phyloP scores from a whole-genome alignment of 305 asterid species.

The Coffea humblotiana region DNA sequence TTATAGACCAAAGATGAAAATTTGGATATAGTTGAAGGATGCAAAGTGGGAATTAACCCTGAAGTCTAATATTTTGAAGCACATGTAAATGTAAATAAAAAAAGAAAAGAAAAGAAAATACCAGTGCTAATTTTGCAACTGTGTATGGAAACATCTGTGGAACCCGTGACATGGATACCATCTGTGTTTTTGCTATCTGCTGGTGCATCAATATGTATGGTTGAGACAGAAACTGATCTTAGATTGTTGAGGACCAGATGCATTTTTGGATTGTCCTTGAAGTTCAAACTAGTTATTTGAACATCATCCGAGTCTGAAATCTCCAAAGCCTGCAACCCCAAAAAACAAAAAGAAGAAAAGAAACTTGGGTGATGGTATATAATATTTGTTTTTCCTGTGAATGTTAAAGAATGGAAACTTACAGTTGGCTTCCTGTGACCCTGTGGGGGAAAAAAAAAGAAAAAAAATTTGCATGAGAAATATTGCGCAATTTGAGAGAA shows the following conservation, averaged over 20 bases:
- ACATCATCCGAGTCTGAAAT: constrained; percentile 31
- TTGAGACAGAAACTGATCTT: constrained; percentile 22
- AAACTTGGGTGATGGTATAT: too few species aligned
- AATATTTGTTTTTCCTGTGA: too few species aligned
- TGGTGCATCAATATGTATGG: constrained; percentile 32
- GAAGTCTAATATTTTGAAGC: too few species aligned
- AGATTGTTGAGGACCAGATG: constrained; percentile 27
- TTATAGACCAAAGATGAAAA: too few species aligned
- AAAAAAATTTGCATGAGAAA: neutral
- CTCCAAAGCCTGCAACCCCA: constrained; percentile 19
- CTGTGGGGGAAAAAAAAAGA: neutral
- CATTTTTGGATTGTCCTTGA: constrained; percentile 38
- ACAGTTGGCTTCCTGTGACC: constrained; percentile 9
- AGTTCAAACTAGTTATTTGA: constrained; percentile 26
- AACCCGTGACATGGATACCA: constrained; percentile 42
- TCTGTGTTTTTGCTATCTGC: constrained; percentile 46
- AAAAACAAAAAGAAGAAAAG: too few species aligned
- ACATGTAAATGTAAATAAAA: too few species aligned
- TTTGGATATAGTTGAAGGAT: too few species aligned
- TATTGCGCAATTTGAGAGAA: too few species aligned
- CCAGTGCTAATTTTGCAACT: constrained; percentile 41
- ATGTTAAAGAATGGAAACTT: neutral
- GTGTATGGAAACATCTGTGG: constrained; percentile 28
- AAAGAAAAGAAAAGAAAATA: neutral
- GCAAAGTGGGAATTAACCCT: too few species aligned